Conservation (phyloP, 2,329 filamentous ascomycete species). For the Talaromyces rugulosus region DNA sequence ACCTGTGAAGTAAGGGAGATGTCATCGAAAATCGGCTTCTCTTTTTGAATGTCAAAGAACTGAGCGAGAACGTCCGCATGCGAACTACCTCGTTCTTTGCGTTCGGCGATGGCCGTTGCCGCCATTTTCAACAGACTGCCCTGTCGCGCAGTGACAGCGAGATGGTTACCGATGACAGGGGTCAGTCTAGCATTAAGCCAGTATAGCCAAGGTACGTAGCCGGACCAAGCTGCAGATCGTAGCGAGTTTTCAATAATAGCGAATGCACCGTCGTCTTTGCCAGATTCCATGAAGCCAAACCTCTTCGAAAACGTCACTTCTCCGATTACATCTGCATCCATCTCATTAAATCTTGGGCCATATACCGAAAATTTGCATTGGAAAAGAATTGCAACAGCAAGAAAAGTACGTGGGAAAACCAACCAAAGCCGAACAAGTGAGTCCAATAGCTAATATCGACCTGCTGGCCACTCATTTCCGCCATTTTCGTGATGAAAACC, state of each 20-base stretch:
- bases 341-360: constrained; percentile 14
- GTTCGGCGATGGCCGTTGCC: constrained; percentile 12
- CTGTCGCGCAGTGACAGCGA: constrained; percentile 31
- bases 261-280: constrained; percentile 31
- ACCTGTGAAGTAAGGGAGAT: constrained; percentile 34
- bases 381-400: neutral
- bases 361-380: neutral
- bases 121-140: constrained; percentile 25
- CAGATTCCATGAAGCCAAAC: constrained; percentile 34
- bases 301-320: constrained; percentile 35
- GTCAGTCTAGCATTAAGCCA: constrained; percentile 31
- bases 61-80: constrained; percentile 36
- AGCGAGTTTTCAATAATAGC: constrained; percentile 28
- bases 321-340: constrained; percentile 36
- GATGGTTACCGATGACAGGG: constrained; percentile 33
- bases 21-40: constrained; percentile 35
- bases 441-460: constrained; percentile 9
- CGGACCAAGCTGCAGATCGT: constrained; percentile 33
- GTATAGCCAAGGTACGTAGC: constrained; percentile 34
- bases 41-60: constrained; percentile 30
- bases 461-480: constrained; percentile 15
- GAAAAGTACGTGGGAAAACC: neutral
- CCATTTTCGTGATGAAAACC: constrained; percentile 31
- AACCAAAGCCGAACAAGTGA: constrained; percentile 10
- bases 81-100: constrained; percentile 28